Base-by-base conservation (phyloP, 352 stramenopile genomes). In the Saprolegnia diclina region DNA sequence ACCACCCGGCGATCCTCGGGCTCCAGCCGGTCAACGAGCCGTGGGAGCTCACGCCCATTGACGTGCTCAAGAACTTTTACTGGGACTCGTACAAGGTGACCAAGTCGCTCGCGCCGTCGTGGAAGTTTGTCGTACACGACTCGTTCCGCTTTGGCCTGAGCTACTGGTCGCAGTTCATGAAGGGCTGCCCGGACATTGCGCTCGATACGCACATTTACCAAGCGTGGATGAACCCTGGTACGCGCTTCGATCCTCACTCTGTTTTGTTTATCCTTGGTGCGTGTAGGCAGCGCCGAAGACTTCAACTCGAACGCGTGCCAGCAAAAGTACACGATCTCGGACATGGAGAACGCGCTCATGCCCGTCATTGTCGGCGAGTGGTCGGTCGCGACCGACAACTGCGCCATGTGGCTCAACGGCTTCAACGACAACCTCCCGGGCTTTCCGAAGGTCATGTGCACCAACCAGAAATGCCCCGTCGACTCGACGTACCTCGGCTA, bases 131-230 rank as follows among this genome's bases (percentile, higher is more conserved):
- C 59, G 91, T 98, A 66, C 93, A 98, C 79, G 95, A 98, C 79
- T 97, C 89, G 54, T 98, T 98, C 79, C 85, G 91, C 53, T 97
- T 98, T 62, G 79, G 77, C 5, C 71, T 89, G 0, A 61, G 86
- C 65, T 85, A 81, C 71, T 91, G 82, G 82, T 80, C 74, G 57
- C 61, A 81, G 22, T 91, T 94, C 73, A 89, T 91, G 77, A 79
- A 78, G 52, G 74, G 76, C 18, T 97, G 92, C 70, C 90, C 92
- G 0, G 93, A 98, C 67, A 94, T 97, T 71, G 92, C 90, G 5
- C 74, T 98, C 16, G 95, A 98, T 75, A 98, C 92, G 40, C 95
- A 98, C 78, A 97, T 98, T 67, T 98, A 98, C 76, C 93, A 98
- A 75, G 87, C 85, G 22, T 90, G 82, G 81, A 88, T 89, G 70